These are phyloP conservation scores for Thamnidium elegans DNA, from an alignment of 192 early-diverging fungal species.

Conservation along the genomic window DNA sequence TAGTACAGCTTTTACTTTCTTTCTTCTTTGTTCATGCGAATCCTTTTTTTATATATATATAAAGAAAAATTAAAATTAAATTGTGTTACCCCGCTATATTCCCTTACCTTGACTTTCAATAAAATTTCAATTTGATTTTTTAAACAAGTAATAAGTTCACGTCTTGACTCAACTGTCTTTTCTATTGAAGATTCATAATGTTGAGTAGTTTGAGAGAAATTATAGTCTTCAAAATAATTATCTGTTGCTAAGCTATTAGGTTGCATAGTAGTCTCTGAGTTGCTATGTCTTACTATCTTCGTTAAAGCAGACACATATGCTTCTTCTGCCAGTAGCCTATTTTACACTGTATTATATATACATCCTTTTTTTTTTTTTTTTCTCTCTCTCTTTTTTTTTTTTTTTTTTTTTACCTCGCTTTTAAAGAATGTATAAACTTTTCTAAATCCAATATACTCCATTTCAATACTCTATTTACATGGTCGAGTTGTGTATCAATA, in stretches of 20 bases:
- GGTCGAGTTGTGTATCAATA: constrained; percentile 8
- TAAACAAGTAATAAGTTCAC: constrained; percentile 3
- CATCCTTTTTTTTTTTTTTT: neutral
- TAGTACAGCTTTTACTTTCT: constrained; percentile 13
- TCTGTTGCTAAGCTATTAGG: too few species aligned
- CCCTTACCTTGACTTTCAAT: constrained; percentile 11
- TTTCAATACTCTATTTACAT: constrained; percentile 23
- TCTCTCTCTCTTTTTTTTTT: neutral
- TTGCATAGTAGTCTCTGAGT: neutral
- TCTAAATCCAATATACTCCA: constrained; percentile 16
- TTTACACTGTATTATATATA: too few species aligned
- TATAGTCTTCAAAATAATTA: neutral
- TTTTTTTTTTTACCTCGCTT: constrained; percentile 4
- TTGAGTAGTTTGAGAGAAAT: constrained; percentile 1
- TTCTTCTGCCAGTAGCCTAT: constrained; percentile 17
- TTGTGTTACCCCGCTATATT: neutral
- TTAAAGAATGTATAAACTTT: constrained; percentile 1
- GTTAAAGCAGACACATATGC: neutral
- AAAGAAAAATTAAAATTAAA: neutral
- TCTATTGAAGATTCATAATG: constrained; percentile 5
- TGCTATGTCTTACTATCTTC: neutral
- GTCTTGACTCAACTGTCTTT: constrained; percentile 5
- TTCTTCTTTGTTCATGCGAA: constrained; percentile 8
- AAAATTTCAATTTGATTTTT: constrained; percentile 11
- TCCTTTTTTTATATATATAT: constrained; percentile 11